Evolutionary conservation across 225 moss, liverwort and hornwort species (phyloP).

Genomic region (Asterella californica): DNA sequence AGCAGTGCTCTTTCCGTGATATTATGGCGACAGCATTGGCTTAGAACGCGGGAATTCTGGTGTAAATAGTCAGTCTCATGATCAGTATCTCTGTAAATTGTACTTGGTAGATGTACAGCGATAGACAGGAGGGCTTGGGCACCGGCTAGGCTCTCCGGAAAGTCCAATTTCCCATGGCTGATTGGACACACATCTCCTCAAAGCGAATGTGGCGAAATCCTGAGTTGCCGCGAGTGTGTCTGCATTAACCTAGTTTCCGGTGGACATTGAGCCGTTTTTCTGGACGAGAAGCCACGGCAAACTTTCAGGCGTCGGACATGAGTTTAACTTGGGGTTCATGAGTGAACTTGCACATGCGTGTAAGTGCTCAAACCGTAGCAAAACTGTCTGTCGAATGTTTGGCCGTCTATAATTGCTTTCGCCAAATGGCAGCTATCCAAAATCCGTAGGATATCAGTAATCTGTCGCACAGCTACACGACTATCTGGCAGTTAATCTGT

Average conservation of each 20-base stretch:
- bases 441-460: no score
- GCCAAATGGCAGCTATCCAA: no score
- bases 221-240: not conserved
- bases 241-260: no score
- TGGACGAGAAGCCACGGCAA: not conserved
- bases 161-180: not conserved
- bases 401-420: no score
- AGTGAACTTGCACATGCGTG: not conserved
- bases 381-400: no score
- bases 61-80: conserved; percentile 11
- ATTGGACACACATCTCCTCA: not conserved
- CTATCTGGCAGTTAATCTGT: no score
- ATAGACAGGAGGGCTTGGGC: not conserved
- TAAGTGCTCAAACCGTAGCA: no score
- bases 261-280: not conserved
- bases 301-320: not conserved
- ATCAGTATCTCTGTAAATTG: conserved; percentile 6
- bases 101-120: not conserved
- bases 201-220: not conserved
- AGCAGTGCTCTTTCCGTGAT: conserved; percentile 60
- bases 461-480: no score
- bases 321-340: not conserved
- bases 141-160: not conserved
- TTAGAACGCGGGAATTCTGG: not conserved
- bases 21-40: conserved; percentile 56